Evolutionary conservation across 805 yeast species (phyloP).

Genomic region (Yarrowia keelungensis): DNA sequence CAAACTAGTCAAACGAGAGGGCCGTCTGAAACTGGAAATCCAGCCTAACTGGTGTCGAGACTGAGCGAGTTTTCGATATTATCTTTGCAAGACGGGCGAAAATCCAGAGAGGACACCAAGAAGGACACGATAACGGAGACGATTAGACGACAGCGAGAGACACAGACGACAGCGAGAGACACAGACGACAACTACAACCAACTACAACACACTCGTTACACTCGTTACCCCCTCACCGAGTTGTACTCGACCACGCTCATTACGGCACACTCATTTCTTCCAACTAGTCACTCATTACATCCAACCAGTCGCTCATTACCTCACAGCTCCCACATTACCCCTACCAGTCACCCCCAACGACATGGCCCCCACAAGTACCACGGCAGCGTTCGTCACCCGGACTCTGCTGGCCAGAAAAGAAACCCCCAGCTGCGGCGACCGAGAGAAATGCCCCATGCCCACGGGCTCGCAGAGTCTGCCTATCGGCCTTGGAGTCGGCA

Average conservation of each 20-base stretch:
- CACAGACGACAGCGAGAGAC: background rate
- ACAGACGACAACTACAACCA: too few species aligned
- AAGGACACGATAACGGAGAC: background rate
- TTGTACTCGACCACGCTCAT: too few species aligned
- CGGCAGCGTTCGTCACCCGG: background rate
- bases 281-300: background rate
- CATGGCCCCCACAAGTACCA: conserved; percentile 11
- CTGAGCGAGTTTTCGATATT: too few species aligned
- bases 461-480: conserved; percentile 42
- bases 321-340: background rate
- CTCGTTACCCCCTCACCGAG: too few species aligned
- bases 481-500: conserved; percentile 52
- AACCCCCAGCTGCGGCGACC: conserved; percentile 35
- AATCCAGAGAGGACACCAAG: background rate
- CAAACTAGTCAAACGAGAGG: background rate
- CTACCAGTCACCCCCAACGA: background rate
- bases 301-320: background rate
- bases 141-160: background rate
- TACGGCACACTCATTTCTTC: background rate
- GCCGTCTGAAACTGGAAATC: background rate
- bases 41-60: background rate
- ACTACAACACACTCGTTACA: too few species aligned
- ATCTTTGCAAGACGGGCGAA: too few species aligned
- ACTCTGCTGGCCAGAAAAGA: conserved; percentile 28
- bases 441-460: conserved; percentile 43